Conservation (phyloP, 2,329 filamentous ascomycete genomes). For the Trichophyton rubrum region DNA sequence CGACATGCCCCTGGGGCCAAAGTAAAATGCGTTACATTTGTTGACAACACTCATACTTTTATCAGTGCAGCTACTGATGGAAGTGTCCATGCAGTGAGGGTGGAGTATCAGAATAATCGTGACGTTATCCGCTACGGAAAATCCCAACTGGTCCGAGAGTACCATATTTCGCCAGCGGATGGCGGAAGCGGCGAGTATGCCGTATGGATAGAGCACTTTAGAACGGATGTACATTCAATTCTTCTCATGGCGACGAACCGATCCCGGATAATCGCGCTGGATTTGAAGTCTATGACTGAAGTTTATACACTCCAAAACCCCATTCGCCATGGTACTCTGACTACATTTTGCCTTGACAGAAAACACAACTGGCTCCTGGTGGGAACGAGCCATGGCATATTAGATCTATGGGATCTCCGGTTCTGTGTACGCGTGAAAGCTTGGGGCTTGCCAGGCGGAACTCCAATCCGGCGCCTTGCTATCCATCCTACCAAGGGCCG, state of each 20-base stretch:
- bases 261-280: conserved; percentile 70
- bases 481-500: conserved; percentile 68
- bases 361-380: conserved; percentile 82
- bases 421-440: conserved; percentile 78
- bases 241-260: conserved; percentile 76
- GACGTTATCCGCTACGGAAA: conserved; percentile 63
- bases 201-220: conserved; percentile 87
- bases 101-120: conserved; percentile 51
- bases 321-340: conserved; percentile 80
- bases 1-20: conserved; percentile 57
- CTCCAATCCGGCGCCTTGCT: conserved; percentile 64
- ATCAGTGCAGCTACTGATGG: conserved; percentile 83
- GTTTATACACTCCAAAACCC: conserved; percentile 75
- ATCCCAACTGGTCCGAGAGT: conserved; percentile 62
- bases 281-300: conserved; percentile 73
- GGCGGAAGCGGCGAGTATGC: conserved; percentile 53
- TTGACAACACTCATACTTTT: conserved; percentile 90
- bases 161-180: conserved; percentile 46
- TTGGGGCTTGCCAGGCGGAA: conserved; percentile 74
- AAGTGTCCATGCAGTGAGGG: conserved; percentile 75
- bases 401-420: conserved; percentile 93
- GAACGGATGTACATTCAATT: conserved; percentile 66
- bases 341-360: conserved; percentile 77
- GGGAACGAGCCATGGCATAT: conserved; percentile 81
- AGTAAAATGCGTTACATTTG: conserved; percentile 74